Conservation (phyloP, 1,139 yeast species). For the Zygoascus sp. region DNA sequence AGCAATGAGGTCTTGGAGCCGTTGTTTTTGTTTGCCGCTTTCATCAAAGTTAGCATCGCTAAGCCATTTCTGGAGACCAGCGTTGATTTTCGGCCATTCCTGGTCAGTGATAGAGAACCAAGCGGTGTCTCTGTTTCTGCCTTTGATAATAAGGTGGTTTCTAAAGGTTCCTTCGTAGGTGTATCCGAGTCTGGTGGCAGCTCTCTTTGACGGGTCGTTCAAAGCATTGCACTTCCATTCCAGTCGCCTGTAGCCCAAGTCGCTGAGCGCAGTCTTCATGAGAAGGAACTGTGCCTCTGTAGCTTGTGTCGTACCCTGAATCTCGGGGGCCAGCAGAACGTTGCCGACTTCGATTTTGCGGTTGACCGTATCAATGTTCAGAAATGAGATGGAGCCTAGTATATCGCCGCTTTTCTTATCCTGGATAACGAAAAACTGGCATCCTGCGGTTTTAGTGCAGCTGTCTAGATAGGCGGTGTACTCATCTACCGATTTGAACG, state of each 20-base stretch:
- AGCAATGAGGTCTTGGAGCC: neutral
- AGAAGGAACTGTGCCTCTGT: slow-evolving; percentile 33
- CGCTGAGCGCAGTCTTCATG: slow-evolving; percentile 30
- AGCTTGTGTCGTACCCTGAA: slow-evolving; percentile 30
- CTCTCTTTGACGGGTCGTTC: slow-evolving; percentile 31
- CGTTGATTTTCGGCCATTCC: slow-evolving; percentile 30
- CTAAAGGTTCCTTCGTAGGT: slow-evolving; percentile 33
- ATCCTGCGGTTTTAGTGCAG: slow-evolving; percentile 15
- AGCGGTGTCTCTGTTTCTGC: slow-evolving; percentile 33
- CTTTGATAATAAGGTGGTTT: slow-evolving; percentile 30
- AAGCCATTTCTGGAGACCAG: slow-evolving; percentile 30
- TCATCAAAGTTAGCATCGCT: slow-evolving; percentile 30
- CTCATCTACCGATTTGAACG: slow-evolving; percentile 16
- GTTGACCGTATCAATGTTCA: slow-evolving; percentile 27
- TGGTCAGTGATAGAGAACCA: slow-evolving; percentile 34
- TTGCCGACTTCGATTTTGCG: slow-evolving; percentile 33
- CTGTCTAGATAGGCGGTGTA: slow-evolving; percentile 13
- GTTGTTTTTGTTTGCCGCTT: slow-evolving; percentile 24
- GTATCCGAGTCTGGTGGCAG: slow-evolving; percentile 34
- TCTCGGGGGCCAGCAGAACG: slow-evolving; percentile 26
- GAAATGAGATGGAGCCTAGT: slow-evolving; percentile 29
- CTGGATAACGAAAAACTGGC: slow-evolving; percentile 26
- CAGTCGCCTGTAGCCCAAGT: slow-evolving; percentile 31
- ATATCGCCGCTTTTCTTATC: slow-evolving; percentile 22
- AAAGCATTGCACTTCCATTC: slow-evolving; percentile 36